Conservation (phyloP, 2,329 filamentous ascomycete genomes). For the Berkeleyomyces rouxiae region DNA sequence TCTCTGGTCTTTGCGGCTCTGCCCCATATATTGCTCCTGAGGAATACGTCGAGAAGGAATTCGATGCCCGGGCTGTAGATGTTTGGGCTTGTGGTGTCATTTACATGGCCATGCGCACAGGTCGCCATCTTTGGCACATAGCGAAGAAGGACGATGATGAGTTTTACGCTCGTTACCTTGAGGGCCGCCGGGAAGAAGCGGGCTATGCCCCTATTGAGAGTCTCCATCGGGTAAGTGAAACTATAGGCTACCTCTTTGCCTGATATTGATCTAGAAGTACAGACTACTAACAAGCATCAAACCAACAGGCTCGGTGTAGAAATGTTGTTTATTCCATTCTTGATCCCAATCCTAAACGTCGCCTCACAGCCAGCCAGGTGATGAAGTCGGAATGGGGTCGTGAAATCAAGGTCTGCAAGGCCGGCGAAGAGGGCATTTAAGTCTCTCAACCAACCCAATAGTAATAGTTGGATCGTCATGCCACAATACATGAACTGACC, state of each 20-base stretch:
- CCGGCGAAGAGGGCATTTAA: slow-evolving; percentile 86
- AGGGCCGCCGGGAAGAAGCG: slow-evolving; percentile 83
- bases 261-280: background rate
- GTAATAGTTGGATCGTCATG: background rate
- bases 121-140: slow-evolving; percentile 89
- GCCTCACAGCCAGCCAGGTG: slow-evolving; percentile 90
- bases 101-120: slow-evolving; percentile 99
- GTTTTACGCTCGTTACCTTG: slow-evolving; percentile 87
- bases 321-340: slow-evolving; percentile 99
- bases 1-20: slow-evolving; percentile 86
- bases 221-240: slow-evolving; percentile 69
- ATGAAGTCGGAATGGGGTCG: slow-evolving; percentile 98
- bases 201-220: slow-evolving; percentile 95
- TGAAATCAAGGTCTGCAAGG: slow-evolving; percentile 92
- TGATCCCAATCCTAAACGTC: slow-evolving; percentile 79
- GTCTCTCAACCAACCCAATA: slow-evolving; percentile 1
- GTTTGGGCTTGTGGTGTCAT: slow-evolving; percentile 98
- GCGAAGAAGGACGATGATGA: slow-evolving; percentile 95
- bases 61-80: slow-evolving; percentile 93
- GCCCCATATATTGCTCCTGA: slow-evolving; percentile 96
- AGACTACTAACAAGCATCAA: slow-evolving; percentile 7
- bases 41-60: slow-evolving; percentile 88
- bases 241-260: background rate
- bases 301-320: slow-evolving; percentile 67
- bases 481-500: background rate